Evolutionary conservation across 1,284 basidiomycete genomes (phyloP), one percentile per base, ranked within the genome.

Genomic region (Flammula alnicola): DNA sequence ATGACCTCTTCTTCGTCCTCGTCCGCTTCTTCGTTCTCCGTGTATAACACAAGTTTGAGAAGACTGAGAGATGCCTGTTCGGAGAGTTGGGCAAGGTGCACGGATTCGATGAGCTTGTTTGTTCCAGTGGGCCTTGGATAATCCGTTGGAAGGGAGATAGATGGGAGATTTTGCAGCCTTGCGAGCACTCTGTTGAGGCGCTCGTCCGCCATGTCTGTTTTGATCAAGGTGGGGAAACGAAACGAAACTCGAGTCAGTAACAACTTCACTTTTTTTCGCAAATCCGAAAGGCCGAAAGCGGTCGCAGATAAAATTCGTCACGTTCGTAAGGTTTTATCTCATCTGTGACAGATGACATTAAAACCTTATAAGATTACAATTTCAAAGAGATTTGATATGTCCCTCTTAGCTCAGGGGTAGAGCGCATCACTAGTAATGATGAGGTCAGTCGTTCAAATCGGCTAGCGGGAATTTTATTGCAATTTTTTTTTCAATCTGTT

Each of bases 61-160:
- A 91, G 74, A 61, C 83, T 78, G 23, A 83, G 71, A 8, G 84
- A 85, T n/a, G 86, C 80, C 58, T 85, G 81, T 60, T 83, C 78
- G 51, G 88, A 75, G 61, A 91, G 75, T 64, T 86, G 75, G 35
- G 83, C 77, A 19, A 77, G 68, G 67, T 89, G 83, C 20, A 81
- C 86, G 20, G 93, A 88, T 67, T 94, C 94, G 65, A 93, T 86
- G 37, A 89, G 75, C 63, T 83, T 88, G 66, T 84, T 81, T 10
- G 81, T 73, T 11, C 84, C 86, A 10, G 85, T 73, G 11, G 93
- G 90, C 49, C 95, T 77, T 2, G 97, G 96, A 67, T 98, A 99
- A 71, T 99, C 97, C 0, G 95, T 98, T 1, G 97, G 96, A 14
- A 99, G 77, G 3, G 94, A 93, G 56, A 98, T 90, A 22, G 90